Conservation (phyloP, 352 stramenopile species). For the Phytopythium delawarense region DNA sequence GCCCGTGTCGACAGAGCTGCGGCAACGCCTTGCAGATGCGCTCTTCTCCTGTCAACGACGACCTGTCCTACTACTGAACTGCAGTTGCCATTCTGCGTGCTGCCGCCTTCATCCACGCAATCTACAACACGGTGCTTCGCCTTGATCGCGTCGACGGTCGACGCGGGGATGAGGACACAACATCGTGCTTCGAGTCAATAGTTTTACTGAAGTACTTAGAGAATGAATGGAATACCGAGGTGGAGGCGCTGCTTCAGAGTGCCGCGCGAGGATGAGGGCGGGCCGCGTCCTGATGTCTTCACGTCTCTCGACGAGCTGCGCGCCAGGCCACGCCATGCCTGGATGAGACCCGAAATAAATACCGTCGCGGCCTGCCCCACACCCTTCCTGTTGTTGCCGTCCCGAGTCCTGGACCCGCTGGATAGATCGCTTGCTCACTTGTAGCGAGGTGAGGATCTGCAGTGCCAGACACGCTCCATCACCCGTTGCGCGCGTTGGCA, state of each 20-base stretch:
- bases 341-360: slow-evolving; percentile 1
- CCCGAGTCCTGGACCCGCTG: not conserved
- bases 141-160: too few species aligned
- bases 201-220: slow-evolving; percentile 8
- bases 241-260: not conserved
- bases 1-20: too few species aligned
- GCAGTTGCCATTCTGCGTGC: too few species aligned
- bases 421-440: not conserved
- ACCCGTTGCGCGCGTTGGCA: not conserved
- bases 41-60: too few species aligned
- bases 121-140: too few species aligned
- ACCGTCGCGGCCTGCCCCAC: not conserved
- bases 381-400: not conserved
- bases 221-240: slow-evolving; percentile 5
- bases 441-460: not conserved
- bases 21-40: too few species aligned
- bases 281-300: not conserved
- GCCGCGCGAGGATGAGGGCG: not conserved
- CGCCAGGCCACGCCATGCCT: not conserved
- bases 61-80: too few species aligned
- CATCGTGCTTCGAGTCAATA: slow-evolving; percentile 1
- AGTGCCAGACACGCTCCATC: not conserved
- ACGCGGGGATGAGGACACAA: too few species aligned
- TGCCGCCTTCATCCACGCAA: too few species aligned
- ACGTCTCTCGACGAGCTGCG: not conserved